Conservation (phyloP, 805 yeast genomes). For the Kuraishia piskuri region DNA sequence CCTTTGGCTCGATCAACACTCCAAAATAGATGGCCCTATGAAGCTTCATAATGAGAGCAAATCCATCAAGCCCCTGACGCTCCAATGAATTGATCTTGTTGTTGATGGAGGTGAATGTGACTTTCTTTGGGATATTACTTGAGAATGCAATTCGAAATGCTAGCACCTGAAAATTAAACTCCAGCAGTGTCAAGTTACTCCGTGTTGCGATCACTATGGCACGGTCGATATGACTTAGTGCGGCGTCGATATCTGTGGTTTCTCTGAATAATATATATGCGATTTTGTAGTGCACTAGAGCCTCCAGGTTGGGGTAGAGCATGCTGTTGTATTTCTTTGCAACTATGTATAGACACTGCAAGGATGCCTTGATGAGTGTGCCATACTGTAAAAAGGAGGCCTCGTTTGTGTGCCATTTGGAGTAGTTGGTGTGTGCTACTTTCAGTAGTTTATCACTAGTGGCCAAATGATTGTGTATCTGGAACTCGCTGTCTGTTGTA, state of each 20-base stretch:
- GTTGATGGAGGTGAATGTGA: conserved; percentile 24
- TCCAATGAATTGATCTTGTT: conserved; percentile 15
- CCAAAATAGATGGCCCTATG: conserved; percentile 23
- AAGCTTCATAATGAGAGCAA: conserved; percentile 22
- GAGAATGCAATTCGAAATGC: conserved; percentile 27
- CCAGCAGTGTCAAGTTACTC: conserved; percentile 15
- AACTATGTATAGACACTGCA: conserved; percentile 27
- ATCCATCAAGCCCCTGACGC: conserved; percentile 8
- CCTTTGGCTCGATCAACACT: conserved; percentile 15
- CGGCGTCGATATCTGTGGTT: conserved; percentile 30
- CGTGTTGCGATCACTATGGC: conserved; percentile 23
- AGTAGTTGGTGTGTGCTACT: background rate
- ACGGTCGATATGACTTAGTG: conserved; percentile 28
- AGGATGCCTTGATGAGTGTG: conserved; percentile 24
- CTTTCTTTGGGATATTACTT: conserved; percentile 13
- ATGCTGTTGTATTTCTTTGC: conserved; percentile 18
- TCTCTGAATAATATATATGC: conserved; percentile 31
- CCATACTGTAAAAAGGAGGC: conserved; percentile 17
- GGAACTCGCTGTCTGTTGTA: background rate
- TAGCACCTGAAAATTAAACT: conserved; percentile 26
- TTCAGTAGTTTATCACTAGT: conserved; percentile 1
- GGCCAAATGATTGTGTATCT: conserved; percentile 1
- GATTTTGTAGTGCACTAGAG: conserved; percentile 24
- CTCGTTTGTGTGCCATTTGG: conserved; percentile 3
- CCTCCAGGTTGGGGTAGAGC: conserved; percentile 24